These are phyloP conservation scores for Rhodomyrtus tomentosa DNA, from an alignment of 345 rosid species.

Conservation along the genomic window DNA sequence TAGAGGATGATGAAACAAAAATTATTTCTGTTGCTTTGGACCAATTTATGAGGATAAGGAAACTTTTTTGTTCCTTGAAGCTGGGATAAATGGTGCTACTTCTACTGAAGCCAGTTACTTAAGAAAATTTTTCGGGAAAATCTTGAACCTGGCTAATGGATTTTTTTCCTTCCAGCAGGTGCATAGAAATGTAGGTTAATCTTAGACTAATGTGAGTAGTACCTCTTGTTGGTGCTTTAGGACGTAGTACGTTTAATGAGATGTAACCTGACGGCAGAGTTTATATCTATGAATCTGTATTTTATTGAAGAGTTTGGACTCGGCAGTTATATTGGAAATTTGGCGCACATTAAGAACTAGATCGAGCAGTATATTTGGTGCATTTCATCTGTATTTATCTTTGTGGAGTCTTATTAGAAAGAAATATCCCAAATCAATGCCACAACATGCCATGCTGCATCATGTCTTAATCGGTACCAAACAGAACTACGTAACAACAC, in stretches of 20 bases:
- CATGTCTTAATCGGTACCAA: background rate
- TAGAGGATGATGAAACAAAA: background rate
- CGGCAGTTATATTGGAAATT: background rate
- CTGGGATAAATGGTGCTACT: background rate
- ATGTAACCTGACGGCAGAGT: background rate
- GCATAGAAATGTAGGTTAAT: background rate
- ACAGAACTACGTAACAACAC: background rate
- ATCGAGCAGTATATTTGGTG: background rate
- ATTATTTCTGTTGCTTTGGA: background rate
- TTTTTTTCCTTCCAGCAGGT: background rate
- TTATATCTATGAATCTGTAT: background rate
- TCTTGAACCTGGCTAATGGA: background rate
- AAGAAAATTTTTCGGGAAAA: background rate
- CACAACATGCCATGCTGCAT: background rate
- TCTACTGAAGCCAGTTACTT: background rate
- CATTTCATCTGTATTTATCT: background rate
- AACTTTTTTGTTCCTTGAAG: background rate
- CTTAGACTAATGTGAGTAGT: background rate
- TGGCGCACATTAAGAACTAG: background rate
- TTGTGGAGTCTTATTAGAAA: background rate
- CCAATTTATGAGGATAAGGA: background rate
- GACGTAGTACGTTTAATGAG: background rate
- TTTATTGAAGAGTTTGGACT: background rate
- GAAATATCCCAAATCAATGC: background rate
- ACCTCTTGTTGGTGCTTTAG: background rate